Evolutionary conservation across 2,329 filamentous ascomycete genomes (phyloP), one percentile per base, ranked within the genome.

Genomic region (Arthrobotrys iridis): DNA sequence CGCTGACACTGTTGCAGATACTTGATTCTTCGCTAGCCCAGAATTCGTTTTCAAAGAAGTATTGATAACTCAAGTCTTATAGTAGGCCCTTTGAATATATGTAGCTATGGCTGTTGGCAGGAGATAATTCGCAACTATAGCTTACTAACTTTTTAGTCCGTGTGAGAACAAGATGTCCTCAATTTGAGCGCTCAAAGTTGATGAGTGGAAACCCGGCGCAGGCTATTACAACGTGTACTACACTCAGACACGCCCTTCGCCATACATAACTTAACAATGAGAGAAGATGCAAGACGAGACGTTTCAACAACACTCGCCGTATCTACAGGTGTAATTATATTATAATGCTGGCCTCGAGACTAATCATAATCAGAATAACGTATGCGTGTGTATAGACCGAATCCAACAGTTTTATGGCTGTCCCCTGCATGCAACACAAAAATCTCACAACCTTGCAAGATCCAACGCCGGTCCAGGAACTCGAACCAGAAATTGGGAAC

Each of bases 381-480:
- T 11, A 43, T 15, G 15, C 15, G 18, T 46, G 43, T 22, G 43
- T 11, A 5, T 7, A 7, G 15, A 22, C 43, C 43, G 2, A 46
- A 22, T 46, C 26, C 10, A 22, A 22, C n/a, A 11, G 43, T 26
- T 55, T 45, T 30, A 65, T 37, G 30, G 20, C 59, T 40, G 33
- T 40, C 35, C 35, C 35, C 30, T 52, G 20, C 66, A 71, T 52
- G 20, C 66, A 71, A 71, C 66, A 50, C 66, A 64, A 46, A 48
- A 28, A 48, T 50, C 22, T 40, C 37, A 48, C 58, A 70, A 41
- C 66, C 66, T 37, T 71, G 66, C 58, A 71, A 71, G 46, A 71
- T 71, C 66, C 66, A 71, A 71, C 66, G 52, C 20, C 10, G 22
- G 45, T 30, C 30, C 57, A 55, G 45, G 55, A 55, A 52, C 59